Base-by-base conservation (phyloP, 2,329 filamentous ascomycete species). In the Corinectria fuckeliana region DNA sequence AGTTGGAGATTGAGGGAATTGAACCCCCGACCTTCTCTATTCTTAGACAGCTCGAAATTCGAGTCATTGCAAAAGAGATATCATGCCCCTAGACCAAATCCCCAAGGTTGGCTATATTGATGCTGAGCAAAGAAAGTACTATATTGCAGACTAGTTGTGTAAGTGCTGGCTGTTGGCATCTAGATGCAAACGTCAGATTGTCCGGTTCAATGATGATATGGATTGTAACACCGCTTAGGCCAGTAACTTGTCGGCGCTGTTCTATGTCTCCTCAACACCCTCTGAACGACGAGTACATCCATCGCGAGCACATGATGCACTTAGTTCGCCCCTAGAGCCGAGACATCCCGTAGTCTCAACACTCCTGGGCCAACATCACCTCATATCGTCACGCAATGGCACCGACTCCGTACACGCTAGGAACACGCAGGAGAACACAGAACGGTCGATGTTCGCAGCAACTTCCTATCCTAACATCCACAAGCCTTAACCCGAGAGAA, bases 1-100 rank as follows among this genome's bases (percentile, higher is more conserved):
- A 45, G n/a, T n/a, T 45, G 42, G 42, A 45, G 42, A 45, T 45
- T 45, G 42, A 45, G 42, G 42, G 42, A 45, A 45, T 45, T 45
- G 42, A 45, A 45, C 42, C 42, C 42, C 42, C 42, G 42, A 45
- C 42, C 42, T 45, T 45, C 26, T 45, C 23, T 45, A 45, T 5
- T 14, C 16, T 45, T n/a, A 18, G n/a, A 42, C n/a, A n/a, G n/a
- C 38, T 42, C 38, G 2, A 4, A 28, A 25, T 2, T 16, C n/a
- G 25, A 28, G 42, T 26, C 23, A 28, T 26, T 45, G 42, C 42
- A 45, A 45, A 45, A 45, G 23, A 45, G 26, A 45, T 26, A 25
- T 45, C 42, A 45, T 45, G 1, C 42, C 42, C 42, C 42, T 45
- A 45, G 42, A 45, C 42, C 42, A 45, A 45, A 45, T 45, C 42